Evolutionary conservation across 1,284 basidiomycete genomes (phyloP).

Genomic region (Ustilago xerochloae): DNA sequence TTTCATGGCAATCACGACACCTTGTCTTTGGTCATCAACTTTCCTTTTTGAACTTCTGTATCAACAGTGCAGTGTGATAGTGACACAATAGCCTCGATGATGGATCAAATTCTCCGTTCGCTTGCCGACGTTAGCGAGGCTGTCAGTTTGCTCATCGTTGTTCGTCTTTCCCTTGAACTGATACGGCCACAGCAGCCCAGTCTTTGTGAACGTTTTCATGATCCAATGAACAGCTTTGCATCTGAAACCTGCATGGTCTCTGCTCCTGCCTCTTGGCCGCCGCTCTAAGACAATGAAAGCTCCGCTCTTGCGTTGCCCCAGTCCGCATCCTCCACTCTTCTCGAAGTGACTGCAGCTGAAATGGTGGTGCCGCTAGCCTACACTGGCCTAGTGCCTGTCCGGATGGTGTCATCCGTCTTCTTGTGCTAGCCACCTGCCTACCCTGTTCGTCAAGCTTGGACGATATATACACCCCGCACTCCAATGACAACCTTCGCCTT

Average conservation of each 20-base stretch:
- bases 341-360: neutral
- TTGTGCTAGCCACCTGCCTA: neutral
- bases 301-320: neutral
- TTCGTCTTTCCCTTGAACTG: neutral
- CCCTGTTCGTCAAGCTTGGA: neutral
- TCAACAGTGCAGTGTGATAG: too few species aligned
- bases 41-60: too few species aligned
- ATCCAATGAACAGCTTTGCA: neutral
- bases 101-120: neutral
- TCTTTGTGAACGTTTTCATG: too few species aligned
- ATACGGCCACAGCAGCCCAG: too few species aligned
- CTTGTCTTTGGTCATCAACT: neutral
- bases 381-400: neutral
- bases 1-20: too few species aligned
- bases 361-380: neutral
- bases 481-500: neutral
- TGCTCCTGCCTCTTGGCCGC: neutral
- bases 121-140: neutral
- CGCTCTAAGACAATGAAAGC: neutral
- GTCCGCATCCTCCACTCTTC: neutral
- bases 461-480: slow-evolving; percentile 34
- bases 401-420: neutral
- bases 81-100: neutral
- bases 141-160: slow-evolving; percentile 2
- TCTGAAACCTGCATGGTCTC: slow-evolving; percentile 9